Conservation (phyloP, 352 stramenopile genomes). For the Globisporangium orthogonon region DNA sequence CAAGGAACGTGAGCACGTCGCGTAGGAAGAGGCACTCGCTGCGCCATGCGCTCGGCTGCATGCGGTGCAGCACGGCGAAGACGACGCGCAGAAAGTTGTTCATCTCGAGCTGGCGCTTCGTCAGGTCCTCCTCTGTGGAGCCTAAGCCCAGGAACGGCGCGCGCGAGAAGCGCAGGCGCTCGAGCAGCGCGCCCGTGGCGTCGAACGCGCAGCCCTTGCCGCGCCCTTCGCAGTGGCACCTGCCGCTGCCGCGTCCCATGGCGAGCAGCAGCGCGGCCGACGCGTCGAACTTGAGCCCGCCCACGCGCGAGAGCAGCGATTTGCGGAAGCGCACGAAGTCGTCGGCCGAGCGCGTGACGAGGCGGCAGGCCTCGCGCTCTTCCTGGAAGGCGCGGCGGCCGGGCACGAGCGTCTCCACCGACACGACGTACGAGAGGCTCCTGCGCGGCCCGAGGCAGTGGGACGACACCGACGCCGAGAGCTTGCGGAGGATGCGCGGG, state of each 20-base stretch:
- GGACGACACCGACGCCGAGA: conserved; percentile 67
- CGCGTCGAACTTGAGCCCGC: conserved; percentile 29
- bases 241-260: conserved; percentile 17
- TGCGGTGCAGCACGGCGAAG: conserved; percentile 73
- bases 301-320: conserved; percentile 59
- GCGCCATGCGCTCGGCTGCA: conserved; percentile 59
- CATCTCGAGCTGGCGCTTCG: conserved; percentile 68
- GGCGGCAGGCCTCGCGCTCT: conserved; percentile 61
- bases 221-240: conserved; percentile 48
- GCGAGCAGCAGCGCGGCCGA: conserved; percentile 20
- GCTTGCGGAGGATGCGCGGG: conserved; percentile 76
- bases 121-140: conserved; percentile 38
- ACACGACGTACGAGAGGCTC: conserved; percentile 77
- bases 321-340: conserved; percentile 74
- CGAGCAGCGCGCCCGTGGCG: conserved; percentile 60
- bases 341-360: conserved; percentile 68
- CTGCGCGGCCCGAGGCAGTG: conserved; percentile 59
- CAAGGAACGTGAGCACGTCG: conserved; percentile 73
- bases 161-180: conserved; percentile 67
- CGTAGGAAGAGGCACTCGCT: conserved; percentile 74
- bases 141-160: conserved; percentile 64
- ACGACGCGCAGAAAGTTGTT: conserved; percentile 81
- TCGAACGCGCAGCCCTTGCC: conserved; percentile 62
- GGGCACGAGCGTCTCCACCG: conserved; percentile 63
- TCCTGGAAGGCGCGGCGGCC: conserved; percentile 47